phyloP scores from a whole-genome alignment of 2,329 filamentous ascomycete genomes.

The Monosporascus ibericus region DNA sequence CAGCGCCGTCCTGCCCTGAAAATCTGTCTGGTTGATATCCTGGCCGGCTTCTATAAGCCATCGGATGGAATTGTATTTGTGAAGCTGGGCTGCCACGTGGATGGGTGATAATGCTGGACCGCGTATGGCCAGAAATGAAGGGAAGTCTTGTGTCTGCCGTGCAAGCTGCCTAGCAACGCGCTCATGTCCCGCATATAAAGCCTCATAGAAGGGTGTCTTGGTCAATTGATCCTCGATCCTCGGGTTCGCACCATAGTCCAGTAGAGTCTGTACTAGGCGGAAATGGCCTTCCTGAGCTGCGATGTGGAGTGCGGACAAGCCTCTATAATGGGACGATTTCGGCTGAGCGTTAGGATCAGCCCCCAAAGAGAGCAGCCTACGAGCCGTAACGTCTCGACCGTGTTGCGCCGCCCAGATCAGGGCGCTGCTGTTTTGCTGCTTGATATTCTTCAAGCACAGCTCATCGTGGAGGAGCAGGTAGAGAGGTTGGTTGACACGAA shows the following conservation, averaged over 20 bases:
- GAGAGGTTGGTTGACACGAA: neutral
- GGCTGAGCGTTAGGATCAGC: neutral
- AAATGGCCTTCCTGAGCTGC: neutral
- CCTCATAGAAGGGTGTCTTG: neutral
- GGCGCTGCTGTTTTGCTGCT: neutral
- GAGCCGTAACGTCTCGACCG: neutral
- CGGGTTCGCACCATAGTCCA: neutral
- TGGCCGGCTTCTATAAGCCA: neutral
- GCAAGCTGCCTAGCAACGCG: neutral
- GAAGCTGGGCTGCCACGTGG: neutral
- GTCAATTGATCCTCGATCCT: neutral
- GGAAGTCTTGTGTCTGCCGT: neutral
- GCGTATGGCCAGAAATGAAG: neutral
- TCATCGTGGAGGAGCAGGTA: neutral
- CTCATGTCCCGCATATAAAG: neutral
- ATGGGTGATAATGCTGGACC: neutral
- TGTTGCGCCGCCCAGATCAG: neutral
- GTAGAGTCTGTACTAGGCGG: neutral
- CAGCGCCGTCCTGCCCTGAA: neutral
- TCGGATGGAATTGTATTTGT: neutral
- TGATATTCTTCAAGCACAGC: neutral
- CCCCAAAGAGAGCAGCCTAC: neutral
- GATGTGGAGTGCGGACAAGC: neutral
- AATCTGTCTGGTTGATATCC: neutral
- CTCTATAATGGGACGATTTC: neutral